Conservation (phyloP, 2,329 filamentous ascomycete species). For the Exserohilum rostratum region DNA sequence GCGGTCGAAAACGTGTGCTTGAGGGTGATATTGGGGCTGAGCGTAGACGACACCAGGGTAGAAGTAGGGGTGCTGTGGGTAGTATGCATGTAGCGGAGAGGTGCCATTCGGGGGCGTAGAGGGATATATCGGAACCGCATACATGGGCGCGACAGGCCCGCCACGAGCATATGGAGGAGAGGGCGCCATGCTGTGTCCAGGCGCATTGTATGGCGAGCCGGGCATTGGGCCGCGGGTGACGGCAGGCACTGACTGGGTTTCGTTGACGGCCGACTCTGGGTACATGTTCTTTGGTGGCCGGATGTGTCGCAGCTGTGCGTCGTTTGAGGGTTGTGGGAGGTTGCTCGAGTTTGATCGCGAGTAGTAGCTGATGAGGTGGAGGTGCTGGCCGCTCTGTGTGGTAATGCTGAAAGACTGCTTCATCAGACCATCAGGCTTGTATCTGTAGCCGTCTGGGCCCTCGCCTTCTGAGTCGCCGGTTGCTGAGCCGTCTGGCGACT, state of each 20-base stretch:
- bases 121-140: slow-evolving; percentile 49
- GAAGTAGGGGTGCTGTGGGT: slow-evolving; percentile 43
- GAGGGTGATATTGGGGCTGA: slow-evolving; percentile 37
- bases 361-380: slow-evolving; percentile 98
- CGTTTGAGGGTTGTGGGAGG: slow-evolving; percentile 80
- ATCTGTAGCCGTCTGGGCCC: slow-evolving; percentile 53
- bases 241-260: slow-evolving; percentile 78
- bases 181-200: slow-evolving; percentile 62
- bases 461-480: slow-evolving; percentile 83
- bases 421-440: slow-evolving; percentile 92
- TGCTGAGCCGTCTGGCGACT: slow-evolving; percentile 82
- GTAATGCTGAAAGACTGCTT: slow-evolving; percentile 99
- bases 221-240: slow-evolving; percentile 76
- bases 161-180: slow-evolving; percentile 54
- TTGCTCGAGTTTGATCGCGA: slow-evolving; percentile 78
- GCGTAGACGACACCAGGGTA: slow-evolving; percentile 43
- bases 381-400: slow-evolving; percentile 84
- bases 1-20: slow-evolving; percentile 38
- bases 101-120: slow-evolving; percentile 51
- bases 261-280: slow-evolving; percentile 91
- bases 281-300: slow-evolving; percentile 93
- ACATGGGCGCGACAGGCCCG: slow-evolving; percentile 50
- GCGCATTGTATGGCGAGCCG: slow-evolving; percentile 61
- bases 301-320: slow-evolving; percentile 80
- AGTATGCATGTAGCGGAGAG: slow-evolving; percentile 51